A percentile compares a stretch with the other conserved stretches of the same genome.
Evolutionary conservation across 805 yeast species (phyloP).

Genomic region (Zygoascus bituminiphila): DNA sequence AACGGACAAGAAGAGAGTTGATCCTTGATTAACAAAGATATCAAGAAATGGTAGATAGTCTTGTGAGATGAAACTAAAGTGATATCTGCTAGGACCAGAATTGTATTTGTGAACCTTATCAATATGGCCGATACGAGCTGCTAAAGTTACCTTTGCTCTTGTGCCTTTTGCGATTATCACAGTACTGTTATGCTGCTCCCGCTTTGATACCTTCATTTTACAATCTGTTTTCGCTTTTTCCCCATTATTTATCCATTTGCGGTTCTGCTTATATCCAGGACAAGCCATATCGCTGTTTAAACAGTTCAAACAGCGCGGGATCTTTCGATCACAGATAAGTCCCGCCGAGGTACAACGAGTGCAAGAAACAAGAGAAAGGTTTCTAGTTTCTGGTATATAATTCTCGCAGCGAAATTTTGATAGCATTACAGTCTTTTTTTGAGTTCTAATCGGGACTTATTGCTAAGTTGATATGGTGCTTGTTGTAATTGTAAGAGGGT

Average conservation of each 20-base stretch:
- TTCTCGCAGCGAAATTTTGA: conserved; percentile 1
- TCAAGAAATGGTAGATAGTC: background rate
- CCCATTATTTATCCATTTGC: background rate
- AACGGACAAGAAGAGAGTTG: background rate
- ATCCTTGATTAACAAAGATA: background rate
- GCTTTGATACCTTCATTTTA: background rate
- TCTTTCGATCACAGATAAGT: background rate
- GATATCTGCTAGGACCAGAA: background rate
- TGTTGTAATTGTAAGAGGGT: too few relatives aligned
- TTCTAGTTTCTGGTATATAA: background rate
- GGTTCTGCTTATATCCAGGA: conserved; percentile 1
- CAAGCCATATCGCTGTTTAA: background rate
- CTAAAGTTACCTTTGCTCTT: too few relatives aligned
- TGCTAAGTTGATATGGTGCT: too few relatives aligned
- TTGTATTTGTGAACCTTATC: too few relatives aligned
- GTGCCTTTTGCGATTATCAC: too few relatives aligned
- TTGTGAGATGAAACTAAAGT: background rate
- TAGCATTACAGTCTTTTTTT: too few relatives aligned
- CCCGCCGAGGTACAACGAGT: background rate
- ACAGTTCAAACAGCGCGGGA: background rate
- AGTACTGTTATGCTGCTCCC: too few relatives aligned
- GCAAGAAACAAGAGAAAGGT: background rate
- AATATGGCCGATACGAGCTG: too few relatives aligned
- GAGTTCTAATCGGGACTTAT: too few relatives aligned
- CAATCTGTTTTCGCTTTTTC: background rate